phyloP scores from a whole-genome alignment of 441 rosid species.

The Corymbia citriodora region DNA sequence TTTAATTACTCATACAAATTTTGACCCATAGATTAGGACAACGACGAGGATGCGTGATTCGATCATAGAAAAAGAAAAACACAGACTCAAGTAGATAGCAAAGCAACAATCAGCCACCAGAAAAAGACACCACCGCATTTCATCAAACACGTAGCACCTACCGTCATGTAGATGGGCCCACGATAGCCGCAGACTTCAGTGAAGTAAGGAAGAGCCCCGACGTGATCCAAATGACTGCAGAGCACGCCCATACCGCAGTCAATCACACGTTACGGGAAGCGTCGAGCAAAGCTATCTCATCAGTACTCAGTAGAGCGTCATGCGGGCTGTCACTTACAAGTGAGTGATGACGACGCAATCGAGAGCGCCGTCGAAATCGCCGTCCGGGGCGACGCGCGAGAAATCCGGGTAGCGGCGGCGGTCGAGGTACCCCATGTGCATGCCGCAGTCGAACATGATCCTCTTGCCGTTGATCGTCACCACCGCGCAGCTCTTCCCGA shows the following conservation, averaged over 20 bases:
- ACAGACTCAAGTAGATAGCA: neutral
- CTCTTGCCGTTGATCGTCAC: conserved; percentile 78
- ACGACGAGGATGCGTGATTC: neutral
- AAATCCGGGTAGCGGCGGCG: conserved; percentile 84
- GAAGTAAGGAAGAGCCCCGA: conserved; percentile 96
- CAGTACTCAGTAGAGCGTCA: neutral
- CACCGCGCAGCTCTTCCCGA: conserved; percentile 92
- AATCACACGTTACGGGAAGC: neutral
- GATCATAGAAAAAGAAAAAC: neutral
- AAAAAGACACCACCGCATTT: conserved; percentile 11
- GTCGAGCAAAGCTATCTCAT: neutral
- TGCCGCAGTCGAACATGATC: conserved; percentile 96
- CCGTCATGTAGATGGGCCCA: conserved; percentile 97
- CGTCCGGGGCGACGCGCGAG: conserved; percentile 50
- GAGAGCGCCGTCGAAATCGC: conserved; percentile 48
- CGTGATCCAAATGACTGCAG: conserved; percentile 87
- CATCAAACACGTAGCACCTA: conserved; percentile 39
- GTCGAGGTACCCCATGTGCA: conserved; percentile 94
- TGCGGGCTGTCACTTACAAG: conserved; percentile 35
- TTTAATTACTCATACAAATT: neutral
- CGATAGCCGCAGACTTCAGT: conserved; percentile 84
- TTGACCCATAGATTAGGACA: neutral
- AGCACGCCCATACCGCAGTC: neutral
- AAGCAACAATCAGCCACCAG: neutral
- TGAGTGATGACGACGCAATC: conserved; percentile 83